Percentiles rank a stretch among this genome's conserved stretches.
Conservation (phyloP, 768 basidiomycete genomes). For the Bullera alba region DNA sequence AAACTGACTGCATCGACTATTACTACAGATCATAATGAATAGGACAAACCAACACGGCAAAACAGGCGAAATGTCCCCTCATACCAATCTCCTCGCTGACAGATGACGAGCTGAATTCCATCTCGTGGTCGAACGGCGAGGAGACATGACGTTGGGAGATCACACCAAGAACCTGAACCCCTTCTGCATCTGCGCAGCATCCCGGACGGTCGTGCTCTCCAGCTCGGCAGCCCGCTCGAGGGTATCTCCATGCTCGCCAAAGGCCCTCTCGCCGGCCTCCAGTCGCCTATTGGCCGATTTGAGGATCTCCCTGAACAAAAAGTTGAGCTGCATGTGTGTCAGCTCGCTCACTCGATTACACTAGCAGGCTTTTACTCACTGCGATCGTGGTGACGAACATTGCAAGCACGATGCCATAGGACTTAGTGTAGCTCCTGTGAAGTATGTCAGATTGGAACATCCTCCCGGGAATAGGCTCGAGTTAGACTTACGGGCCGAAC, state of each 20-base stretch:
- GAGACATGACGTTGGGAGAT: neutral
- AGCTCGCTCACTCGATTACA: neutral
- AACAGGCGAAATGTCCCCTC: no score
- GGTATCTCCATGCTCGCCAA: constrained; percentile 19
- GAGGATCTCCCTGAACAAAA: constrained; percentile 24
- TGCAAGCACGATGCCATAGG: constrained; percentile 20
- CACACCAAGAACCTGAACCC: constrained; percentile 17
- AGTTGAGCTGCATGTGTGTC: constrained; percentile 11
- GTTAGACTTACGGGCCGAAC: neutral
- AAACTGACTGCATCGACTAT: no score
- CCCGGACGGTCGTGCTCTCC: constrained; percentile 18
- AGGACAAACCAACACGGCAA: neutral
- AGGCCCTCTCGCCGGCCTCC: constrained; percentile 20
- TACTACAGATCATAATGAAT: no score
- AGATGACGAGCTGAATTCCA: no score
- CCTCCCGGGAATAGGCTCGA: neutral
- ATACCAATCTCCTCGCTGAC: neutral
- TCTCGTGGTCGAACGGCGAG: neutral
- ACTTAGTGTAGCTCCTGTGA: constrained; percentile 12
- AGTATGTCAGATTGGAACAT: constrained; percentile 16
- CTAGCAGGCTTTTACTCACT: constrained; percentile 1
- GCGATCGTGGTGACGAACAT: constrained; percentile 22
- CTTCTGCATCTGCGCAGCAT: constrained; percentile 21
- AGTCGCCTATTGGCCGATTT: constrained; percentile 16
- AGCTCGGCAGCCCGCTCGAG: constrained; percentile 14